Conservation (phyloP, 208 protist genomes). For the Trypanosomatidae sp. region DNA sequence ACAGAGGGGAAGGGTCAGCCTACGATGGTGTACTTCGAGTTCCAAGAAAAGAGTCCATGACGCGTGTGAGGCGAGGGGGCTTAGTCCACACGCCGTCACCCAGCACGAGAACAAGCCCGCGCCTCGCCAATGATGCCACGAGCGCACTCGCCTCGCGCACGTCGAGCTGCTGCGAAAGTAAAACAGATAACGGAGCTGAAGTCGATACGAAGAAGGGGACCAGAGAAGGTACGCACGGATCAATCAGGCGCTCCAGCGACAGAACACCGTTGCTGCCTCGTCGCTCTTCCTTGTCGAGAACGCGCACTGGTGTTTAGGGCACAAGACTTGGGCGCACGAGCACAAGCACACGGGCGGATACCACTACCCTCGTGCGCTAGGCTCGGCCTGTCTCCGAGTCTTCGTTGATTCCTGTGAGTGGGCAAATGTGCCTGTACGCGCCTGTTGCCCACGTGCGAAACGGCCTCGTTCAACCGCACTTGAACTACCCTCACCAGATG, state of each 20-base stretch:
- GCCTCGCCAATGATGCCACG: not conserved
- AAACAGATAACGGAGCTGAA: no score
- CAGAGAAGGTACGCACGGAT: no score
- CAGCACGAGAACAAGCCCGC: no score
- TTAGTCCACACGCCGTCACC: no score
- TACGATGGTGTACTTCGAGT: no score
- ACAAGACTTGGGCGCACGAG: not conserved
- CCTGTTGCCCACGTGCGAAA: not conserved
- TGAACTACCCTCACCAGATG: not conserved
- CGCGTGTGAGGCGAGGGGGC: no score
- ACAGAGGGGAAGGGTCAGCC: not conserved
- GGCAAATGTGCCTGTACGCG: not conserved
- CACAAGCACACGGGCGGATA: slow-evolving; percentile 1
- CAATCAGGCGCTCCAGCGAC: not conserved
- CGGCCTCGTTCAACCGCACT: not conserved
- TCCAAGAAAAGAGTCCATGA: no score
- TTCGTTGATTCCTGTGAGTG: not conserved
- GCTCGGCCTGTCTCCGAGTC: not conserved
- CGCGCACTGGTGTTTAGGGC: not conserved
- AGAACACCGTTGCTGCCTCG: not conserved
- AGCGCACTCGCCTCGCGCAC: no score
- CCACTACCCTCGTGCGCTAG: not conserved
- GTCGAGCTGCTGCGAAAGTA: no score
- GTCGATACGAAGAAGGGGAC: no score
- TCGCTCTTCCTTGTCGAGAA: not conserved